phyloP scores from a whole-genome alignment of 352 stramenopile genomes.

The Plasmopara muralis region DNA sequence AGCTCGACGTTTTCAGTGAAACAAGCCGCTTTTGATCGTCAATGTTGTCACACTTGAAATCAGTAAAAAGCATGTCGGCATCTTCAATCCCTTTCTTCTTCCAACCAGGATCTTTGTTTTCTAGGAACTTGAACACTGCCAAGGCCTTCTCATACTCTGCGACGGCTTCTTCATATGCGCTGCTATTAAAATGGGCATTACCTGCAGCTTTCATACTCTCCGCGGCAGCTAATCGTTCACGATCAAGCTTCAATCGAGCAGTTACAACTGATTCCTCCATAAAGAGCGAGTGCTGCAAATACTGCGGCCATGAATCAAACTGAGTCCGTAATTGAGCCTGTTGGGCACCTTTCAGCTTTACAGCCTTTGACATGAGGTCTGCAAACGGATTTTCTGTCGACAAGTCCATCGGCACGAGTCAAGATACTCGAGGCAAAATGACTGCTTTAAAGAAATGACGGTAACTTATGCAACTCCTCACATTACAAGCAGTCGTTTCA shows the following conservation, averaged over 20 bases:
- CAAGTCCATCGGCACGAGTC: conserved; percentile 40
- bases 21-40: conserved; percentile 42
- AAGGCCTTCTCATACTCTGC: conserved; percentile 81
- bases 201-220: conserved; percentile 62
- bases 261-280: conserved; percentile 70
- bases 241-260: conserved; percentile 37
- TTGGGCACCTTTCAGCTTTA: conserved; percentile 79
- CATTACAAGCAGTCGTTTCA: too few relatives aligned
- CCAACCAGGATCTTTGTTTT: conserved; percentile 75
- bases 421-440: not conserved
- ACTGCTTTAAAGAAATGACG: too few relatives aligned
- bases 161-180: conserved; percentile 58
- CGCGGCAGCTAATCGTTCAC: conserved; percentile 46
- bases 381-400: conserved; percentile 67
- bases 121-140: conserved; percentile 74
- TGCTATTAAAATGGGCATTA: conserved; percentile 49
- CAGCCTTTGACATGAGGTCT: conserved; percentile 79
- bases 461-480: too few relatives aligned
- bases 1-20: conserved; percentile 60
- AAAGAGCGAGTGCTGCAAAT: conserved; percentile 85
- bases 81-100: conserved; percentile 86
- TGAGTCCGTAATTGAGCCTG: conserved; percentile 67
- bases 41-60: conserved; percentile 44
- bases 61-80: conserved; percentile 50
- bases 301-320: conserved; percentile 76